These are phyloP conservation scores for Calocybe gangraenosa DNA, from an alignment of 768 basidiomycete genomes.

Conservation along the genomic window DNA sequence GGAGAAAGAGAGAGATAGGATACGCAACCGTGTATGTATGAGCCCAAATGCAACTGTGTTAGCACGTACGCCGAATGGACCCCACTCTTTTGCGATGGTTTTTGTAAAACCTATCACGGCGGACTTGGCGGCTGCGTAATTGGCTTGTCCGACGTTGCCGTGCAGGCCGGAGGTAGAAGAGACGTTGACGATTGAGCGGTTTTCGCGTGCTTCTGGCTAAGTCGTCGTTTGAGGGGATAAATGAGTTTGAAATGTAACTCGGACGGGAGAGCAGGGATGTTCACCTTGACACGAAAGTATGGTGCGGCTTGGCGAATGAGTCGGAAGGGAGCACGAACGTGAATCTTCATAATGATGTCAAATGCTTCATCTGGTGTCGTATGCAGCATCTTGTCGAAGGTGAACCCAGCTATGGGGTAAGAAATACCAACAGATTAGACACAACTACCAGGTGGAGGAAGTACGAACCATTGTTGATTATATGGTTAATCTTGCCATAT, in stretches of 20 bases:
- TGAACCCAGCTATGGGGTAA: conserved; percentile 55
- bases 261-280: conserved; percentile 1
- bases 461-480: conserved; percentile 69
- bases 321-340: conserved; percentile 83
- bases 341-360: conserved; percentile 79
- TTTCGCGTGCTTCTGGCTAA: conserved; percentile 54
- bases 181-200: conserved; percentile 76
- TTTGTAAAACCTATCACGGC: conserved; percentile 79
- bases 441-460: not conserved
- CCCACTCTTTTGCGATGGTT: conserved; percentile 89
- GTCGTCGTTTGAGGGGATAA: not conserved
- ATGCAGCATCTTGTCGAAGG: conserved; percentile 85
- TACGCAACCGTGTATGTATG: conserved; percentile 79
- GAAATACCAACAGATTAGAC: not conserved
- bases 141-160: conserved; percentile 83
- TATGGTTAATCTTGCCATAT: conserved; percentile 84
- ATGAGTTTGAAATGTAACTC: not conserved
- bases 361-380: conserved; percentile 81
- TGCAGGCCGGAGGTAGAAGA: conserved; percentile 82
- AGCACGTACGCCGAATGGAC: conserved; percentile 73
- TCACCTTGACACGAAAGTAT: conserved; percentile 73
- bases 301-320: conserved; percentile 82
- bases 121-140: conserved; percentile 78
- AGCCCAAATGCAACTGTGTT: conserved; percentile 79
- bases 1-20: conserved; percentile 12